A percentile compares a stretch with the other conserved stretches of the same genome.
Evolutionary conservation across 2,329 filamentous ascomycete species (phyloP).

Genomic region (Cytospora leucostoma): DNA sequence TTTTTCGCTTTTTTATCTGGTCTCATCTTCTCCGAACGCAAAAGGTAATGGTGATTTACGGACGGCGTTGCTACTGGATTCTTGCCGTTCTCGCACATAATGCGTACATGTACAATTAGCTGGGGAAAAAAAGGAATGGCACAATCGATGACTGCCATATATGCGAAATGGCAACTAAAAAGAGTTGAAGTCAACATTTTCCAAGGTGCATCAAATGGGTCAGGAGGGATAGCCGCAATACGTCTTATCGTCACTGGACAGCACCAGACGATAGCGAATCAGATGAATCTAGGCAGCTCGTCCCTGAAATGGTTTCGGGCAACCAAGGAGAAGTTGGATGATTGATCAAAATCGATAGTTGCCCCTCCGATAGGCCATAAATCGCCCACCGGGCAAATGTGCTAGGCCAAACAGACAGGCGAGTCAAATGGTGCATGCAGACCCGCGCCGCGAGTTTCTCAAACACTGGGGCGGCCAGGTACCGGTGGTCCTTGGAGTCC

Average conservation of each 20-base stretch:
- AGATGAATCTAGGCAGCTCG: conserved; percentile 5
- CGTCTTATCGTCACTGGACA: conserved; percentile 8
- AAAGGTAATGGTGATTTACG: conserved; percentile 28
- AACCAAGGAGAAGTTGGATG: too few species aligned
- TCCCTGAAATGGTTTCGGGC: not conserved
- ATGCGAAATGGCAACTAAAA: conserved; percentile 8
- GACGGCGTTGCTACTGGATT: conserved; percentile 37
- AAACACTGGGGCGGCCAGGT: conserved; percentile 5
- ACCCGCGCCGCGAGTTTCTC: conserved; percentile 7
- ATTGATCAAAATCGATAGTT: conserved; percentile 5
- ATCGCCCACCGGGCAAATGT: not conserved
- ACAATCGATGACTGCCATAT: not conserved
- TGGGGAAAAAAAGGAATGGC: not conserved
- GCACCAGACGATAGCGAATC: conserved; percentile 10
- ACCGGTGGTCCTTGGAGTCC: not conserved
- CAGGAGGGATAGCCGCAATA: not conserved
- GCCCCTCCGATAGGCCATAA: conserved; percentile 25
- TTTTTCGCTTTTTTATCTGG: conserved; percentile 2
- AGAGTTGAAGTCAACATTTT: not conserved
- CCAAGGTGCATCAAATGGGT: not conserved
- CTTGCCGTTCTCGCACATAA: conserved; percentile 19
- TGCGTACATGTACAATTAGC: conserved; percentile 26
- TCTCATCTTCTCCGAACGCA: not conserved
- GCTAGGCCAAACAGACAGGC: conserved; percentile 1
- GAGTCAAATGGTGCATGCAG: conserved; percentile 11